Conservation (phyloP, 345 rosid genomes). For the Conringia planisiliqua region DNA sequence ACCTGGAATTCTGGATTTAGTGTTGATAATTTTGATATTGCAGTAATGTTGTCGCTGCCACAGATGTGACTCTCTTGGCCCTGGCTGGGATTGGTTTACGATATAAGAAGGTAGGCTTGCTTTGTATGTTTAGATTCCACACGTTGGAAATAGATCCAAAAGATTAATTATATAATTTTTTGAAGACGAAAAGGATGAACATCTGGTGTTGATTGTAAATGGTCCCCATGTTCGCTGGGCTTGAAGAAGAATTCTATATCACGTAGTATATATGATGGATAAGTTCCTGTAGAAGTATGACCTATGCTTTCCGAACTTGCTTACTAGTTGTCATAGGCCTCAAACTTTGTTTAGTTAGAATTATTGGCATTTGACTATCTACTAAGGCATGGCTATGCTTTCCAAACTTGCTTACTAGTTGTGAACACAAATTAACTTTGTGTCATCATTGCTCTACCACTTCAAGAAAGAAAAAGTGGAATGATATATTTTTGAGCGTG, state of each 20-base stretch:
- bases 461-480: neutral
- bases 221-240: neutral
- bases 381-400: neutral
- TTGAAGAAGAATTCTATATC: neutral
- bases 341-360: neutral
- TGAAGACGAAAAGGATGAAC: neutral
- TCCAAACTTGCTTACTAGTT: constrained; percentile 3
- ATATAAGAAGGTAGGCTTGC: constrained; percentile 54
- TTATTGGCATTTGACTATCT: neutral
- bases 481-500: neutral
- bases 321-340: neutral
- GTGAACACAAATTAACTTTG: neutral
- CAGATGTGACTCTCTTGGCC: constrained; percentile 84
- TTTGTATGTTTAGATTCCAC: neutral
- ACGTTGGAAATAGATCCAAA: neutral
- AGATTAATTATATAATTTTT: neutral
- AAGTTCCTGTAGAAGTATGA: neutral
- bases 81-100: constrained; percentile 87
- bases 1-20: constrained; percentile 8
- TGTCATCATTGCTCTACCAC: neutral
- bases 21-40: constrained; percentile 28
- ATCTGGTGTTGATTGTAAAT: constrained; percentile 8
- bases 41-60: constrained; percentile 96
- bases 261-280: neutral
- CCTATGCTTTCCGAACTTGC: neutral